phyloP scores from a whole-genome alignment of 2,329 filamentous ascomycete species.

The Coleophoma crateriformis region DNA sequence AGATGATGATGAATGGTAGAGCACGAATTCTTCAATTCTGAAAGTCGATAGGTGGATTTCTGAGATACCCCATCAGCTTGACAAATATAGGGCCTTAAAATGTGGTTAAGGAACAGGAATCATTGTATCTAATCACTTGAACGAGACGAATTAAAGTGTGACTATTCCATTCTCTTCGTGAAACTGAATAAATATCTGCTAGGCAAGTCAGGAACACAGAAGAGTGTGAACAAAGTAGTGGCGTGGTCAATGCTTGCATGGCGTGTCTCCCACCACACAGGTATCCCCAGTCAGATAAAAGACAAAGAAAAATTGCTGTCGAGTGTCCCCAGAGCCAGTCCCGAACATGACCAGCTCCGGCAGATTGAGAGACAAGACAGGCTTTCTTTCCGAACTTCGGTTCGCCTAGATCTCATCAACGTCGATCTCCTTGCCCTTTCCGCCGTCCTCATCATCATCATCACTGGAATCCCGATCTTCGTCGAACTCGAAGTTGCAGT shows the following conservation, averaged over 20 bases:
- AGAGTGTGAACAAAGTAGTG: conserved; percentile 3
- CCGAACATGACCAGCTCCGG: conserved; percentile 18
- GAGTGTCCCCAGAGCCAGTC: conserved; percentile 23
- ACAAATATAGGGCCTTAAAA: too few relatives aligned
- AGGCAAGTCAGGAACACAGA: not conserved
- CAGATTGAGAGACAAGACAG: conserved; percentile 63
- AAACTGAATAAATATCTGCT: not conserved
- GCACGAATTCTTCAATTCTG: conserved; percentile 1
- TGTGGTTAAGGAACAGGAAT: too few relatives aligned
- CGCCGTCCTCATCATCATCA: conserved; percentile 42
- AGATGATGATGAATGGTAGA: conserved; percentile 70
- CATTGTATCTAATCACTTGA: not conserved
- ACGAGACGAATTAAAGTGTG: conserved; percentile 5
- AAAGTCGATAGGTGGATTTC: not conserved
- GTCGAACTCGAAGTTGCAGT: conserved; percentile 98
- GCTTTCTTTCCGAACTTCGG: conserved; percentile 27
- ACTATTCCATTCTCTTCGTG: conserved; percentile 16
- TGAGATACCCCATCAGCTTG: too few relatives aligned
- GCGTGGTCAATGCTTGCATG: conserved; percentile 19
- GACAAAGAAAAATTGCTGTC: conserved; percentile 26
- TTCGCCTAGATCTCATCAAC: conserved; percentile 83
- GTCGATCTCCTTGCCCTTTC: conserved; percentile 74
- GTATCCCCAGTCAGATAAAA: conserved; percentile 19
- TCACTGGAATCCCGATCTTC: conserved; percentile 67
- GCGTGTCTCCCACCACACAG: conserved; percentile 45